These are phyloP conservation scores for Aspergillus sergii DNA, from an alignment of 2,329 filamentous ascomycete genomes.

Conservation along the genomic window DNA sequence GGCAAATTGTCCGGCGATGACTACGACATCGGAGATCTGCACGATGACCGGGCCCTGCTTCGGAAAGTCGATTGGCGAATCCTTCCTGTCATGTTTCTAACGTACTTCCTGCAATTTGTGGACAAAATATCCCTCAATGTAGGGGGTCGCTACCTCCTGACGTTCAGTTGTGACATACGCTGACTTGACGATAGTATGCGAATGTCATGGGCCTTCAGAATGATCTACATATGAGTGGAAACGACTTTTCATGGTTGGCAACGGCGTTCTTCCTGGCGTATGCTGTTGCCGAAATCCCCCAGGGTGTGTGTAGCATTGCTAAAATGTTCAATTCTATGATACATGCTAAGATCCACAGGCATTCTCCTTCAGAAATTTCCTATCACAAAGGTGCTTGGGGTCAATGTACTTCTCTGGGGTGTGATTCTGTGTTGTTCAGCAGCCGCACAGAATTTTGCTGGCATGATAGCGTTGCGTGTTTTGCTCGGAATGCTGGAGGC, in stretches of 20 bases:
- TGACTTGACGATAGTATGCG: slow-evolving; percentile 55
- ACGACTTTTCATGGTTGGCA: slow-evolving; percentile 65
- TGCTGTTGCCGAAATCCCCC: slow-evolving; percentile 61
- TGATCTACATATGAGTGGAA: slow-evolving; percentile 58
- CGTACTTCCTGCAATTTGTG: slow-evolving; percentile 65
- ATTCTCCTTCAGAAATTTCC: slow-evolving; percentile 64
- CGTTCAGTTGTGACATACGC: not conserved
- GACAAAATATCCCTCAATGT: slow-evolving; percentile 68
- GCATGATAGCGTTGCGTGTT: slow-evolving; percentile 55
- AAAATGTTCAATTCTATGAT: not conserved
- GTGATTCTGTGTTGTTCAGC: slow-evolving; percentile 43
- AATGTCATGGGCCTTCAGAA: slow-evolving; percentile 65
- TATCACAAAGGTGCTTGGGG: slow-evolving; percentile 62
- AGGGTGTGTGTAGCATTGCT: slow-evolving; percentile 45
- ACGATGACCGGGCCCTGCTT: slow-evolving; percentile 49
- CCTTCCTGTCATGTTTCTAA: slow-evolving; percentile 63
- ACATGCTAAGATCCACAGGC: slow-evolving; percentile 35
- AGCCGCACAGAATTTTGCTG: slow-evolving; percentile 56
- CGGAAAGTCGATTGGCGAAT: slow-evolving; percentile 62
- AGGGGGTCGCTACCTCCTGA: not conserved
- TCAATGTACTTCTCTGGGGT: slow-evolving; percentile 63
- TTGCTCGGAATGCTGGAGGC: slow-evolving; percentile 59
- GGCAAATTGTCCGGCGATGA: slow-evolving; percentile 15
- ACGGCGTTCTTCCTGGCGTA: slow-evolving; percentile 67
- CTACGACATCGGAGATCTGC: slow-evolving; percentile 35